Evolutionary conservation across 768 basidiomycete species (phyloP), one percentile per base, ranked within the genome.

Genomic region (Saitozyma sp.): DNA sequence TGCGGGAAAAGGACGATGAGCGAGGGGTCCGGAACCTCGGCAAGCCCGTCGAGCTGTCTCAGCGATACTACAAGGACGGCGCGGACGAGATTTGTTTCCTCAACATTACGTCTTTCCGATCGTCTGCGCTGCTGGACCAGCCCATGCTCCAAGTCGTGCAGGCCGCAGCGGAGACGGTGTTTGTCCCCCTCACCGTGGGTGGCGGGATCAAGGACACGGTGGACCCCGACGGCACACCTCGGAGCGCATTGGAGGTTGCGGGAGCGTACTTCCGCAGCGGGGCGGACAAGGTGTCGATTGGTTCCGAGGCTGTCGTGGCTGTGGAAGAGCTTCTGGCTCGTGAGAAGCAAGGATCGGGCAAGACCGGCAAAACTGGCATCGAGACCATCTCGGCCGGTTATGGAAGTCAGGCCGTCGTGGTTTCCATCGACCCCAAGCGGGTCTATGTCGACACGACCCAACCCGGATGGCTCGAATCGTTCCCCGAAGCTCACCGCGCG

Each of bases 61-160:
- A 84, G 53, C 86, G 86, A 67, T 98, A 99, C 82, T 98, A 88
- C 80, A 78, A 82, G 10, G 86, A 87, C 40, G 93, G 93, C 40
- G 95, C 95, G 51, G 96, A 99, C 80, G 96, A 99, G 81, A 83
- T 99, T 42, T 96, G 92, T 78, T 87, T 99, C 66, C 88, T 99
- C 77, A 99, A 99, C 81, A 99, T 99, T 83, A 99, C 96, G 14
- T 96, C 95, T 65, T 99, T 99, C 86, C 90, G 96, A 64, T 89
- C 90, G 73, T 97, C 92, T 13, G 94, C 96, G 0, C 84, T 99
- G 42, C 88, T 84, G 50, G 96, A 98, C 80, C 96, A 99, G 81
- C 96, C 96, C 0, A 98, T 99, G 96, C 86, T 99, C 58, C 90
- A 91, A 41, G 90, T 99, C 72, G 91, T 98, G 48, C 88, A 89